A percentile compares a stretch with the other conserved stretches of the same genome.
phyloP scores from a whole-genome alignment of 352 stramenopile species.

The Phytophthora kernoviae region DNA sequence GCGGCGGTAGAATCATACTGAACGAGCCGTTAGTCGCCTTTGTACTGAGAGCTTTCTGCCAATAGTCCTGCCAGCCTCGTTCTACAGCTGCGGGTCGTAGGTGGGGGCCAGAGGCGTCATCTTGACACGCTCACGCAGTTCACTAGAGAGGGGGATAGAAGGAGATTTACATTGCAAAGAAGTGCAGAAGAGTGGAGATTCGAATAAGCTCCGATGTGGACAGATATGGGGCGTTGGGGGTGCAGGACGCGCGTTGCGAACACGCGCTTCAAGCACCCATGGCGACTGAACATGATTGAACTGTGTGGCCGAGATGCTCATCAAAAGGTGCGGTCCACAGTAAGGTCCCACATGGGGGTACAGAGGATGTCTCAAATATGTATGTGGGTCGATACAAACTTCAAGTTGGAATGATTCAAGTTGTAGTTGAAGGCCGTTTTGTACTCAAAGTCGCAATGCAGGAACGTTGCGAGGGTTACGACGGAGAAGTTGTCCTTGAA shows the following conservation, averaged over 20 bases:
- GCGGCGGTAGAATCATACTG: conserved; percentile 93
- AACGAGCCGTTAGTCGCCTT: conserved; percentile 44
- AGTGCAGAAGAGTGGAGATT: conserved; percentile 8
- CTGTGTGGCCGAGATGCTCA: too few relatives aligned
- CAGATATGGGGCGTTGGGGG: background rate
- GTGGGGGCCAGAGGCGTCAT: conserved; percentile 50
- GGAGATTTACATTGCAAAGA: conserved; percentile 4
- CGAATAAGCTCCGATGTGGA: background rate
- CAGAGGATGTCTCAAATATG: too few relatives aligned
- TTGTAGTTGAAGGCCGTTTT: too few relatives aligned
- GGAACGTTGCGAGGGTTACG: too few relatives aligned
- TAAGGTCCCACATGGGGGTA: too few relatives aligned
- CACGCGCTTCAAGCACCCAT: conserved; percentile 5
- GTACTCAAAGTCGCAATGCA: too few relatives aligned
- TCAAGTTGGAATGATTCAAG: too few relatives aligned
- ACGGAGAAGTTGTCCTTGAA: too few relatives aligned
- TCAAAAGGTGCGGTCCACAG: too few relatives aligned
- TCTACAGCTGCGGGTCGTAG: conserved; percentile 77
- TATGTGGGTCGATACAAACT: too few relatives aligned
- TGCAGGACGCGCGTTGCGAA: conserved; percentile 9
- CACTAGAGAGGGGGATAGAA: conserved; percentile 38
- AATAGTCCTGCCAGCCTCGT: conserved; percentile 73
- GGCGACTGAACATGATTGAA: conserved; percentile 22
- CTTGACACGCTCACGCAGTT: conserved; percentile 61
- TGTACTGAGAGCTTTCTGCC: conserved; percentile 53